Evolutionary conservation across 768 basidiomycete species (phyloP).

Genomic region (Pleurotus tuoliensis): DNA sequence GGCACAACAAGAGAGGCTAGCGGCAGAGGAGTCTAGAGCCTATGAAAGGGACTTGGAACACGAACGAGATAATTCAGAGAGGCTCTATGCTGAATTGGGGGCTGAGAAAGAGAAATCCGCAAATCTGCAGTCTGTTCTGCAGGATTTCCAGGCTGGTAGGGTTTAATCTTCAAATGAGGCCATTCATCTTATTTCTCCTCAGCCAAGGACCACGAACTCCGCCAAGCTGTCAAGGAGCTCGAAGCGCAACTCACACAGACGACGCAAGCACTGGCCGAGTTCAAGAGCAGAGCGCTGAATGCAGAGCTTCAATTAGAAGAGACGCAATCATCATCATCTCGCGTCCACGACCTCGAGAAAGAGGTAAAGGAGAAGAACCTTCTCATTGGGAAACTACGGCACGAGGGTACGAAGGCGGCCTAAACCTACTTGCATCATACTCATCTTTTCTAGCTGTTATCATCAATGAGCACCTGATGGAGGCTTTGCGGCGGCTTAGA

Average conservation of each 20-base stretch:
- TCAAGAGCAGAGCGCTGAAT: slow-evolving; percentile 79
- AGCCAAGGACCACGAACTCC: slow-evolving; percentile 93
- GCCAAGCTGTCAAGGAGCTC: slow-evolving; percentile 78
- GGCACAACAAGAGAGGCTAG: slow-evolving; percentile 58
- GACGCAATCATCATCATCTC: slow-evolving; percentile 57
- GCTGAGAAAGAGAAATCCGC: slow-evolving; percentile 67
- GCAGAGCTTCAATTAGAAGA: slow-evolving; percentile 88
- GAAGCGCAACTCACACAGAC: slow-evolving; percentile 67
- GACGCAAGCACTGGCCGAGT: slow-evolving; percentile 83
- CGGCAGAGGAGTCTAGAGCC: slow-evolving; percentile 67
- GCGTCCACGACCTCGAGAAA: slow-evolving; percentile 73
- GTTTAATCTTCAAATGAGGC: slow-evolving; percentile 8
- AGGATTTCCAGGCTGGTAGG: slow-evolving; percentile 92
- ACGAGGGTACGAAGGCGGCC: slow-evolving; percentile 64
- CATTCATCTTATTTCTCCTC: slow-evolving; percentile 10
- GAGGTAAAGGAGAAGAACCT: slow-evolving; percentile 94
- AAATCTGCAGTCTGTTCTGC: slow-evolving; percentile 89
- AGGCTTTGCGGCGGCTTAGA: slow-evolving; percentile 91
- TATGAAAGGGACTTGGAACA: slow-evolving; percentile 62
- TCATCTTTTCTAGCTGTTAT: slow-evolving; percentile 67
- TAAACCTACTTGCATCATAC: background rate
- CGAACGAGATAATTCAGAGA: slow-evolving; percentile 54
- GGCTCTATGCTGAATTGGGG: slow-evolving; percentile 55
- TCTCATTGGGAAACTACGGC: slow-evolving; percentile 92
- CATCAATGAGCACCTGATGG: slow-evolving; percentile 95